phyloP scores from a whole-genome alignment of 768 basidiomycete species.

The Dioszegia crocea region DNA sequence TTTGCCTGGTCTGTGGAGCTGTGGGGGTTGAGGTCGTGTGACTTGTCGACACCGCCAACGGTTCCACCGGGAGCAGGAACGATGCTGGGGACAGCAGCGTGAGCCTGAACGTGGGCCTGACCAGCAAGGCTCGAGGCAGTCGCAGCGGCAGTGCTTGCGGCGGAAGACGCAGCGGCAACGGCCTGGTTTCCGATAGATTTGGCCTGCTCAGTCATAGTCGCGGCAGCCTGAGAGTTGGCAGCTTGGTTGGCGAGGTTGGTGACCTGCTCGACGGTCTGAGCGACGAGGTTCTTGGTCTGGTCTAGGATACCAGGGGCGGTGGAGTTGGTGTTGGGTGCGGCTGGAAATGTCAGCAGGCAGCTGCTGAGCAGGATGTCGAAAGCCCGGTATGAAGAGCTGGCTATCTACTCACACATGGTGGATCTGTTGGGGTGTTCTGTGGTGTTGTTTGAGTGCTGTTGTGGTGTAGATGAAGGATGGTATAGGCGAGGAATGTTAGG shows the following conservation, averaged over 20 bases:
- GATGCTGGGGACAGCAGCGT: conserved; percentile 35
- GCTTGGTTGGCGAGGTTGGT: conserved; percentile 34
- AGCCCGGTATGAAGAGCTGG: too few species aligned
- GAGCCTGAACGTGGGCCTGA: conserved; percentile 43
- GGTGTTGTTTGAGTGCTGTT: too few species aligned
- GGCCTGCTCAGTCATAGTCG: conserved; percentile 25
- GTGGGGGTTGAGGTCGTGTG: conserved; percentile 34
- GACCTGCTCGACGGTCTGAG: conserved; percentile 29
- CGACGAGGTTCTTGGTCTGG: conserved; percentile 43
- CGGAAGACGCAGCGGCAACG: conserved; percentile 9
- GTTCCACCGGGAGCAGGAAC: conserved; percentile 34
- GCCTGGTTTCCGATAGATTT: conserved; percentile 28
- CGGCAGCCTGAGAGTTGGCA: conserved; percentile 33
- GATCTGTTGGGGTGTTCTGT: too few species aligned
- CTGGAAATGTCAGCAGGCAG: background rate
- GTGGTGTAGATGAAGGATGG: too few species aligned
- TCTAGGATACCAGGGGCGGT: conserved; percentile 31
- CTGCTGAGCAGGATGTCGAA: too few species aligned
- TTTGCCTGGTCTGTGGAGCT: conserved; percentile 39
- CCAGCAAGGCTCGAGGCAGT: conserved; percentile 27
- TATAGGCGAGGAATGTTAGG: too few species aligned
- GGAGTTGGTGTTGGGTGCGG: background rate
- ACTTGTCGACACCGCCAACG: conserved; percentile 31
- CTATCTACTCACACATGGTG: background rate
- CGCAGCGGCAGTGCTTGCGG: conserved; percentile 10